phyloP scores from a whole-genome alignment of 2,329 filamentous ascomycete genomes.

The Clonostachys rhizophaga region DNA sequence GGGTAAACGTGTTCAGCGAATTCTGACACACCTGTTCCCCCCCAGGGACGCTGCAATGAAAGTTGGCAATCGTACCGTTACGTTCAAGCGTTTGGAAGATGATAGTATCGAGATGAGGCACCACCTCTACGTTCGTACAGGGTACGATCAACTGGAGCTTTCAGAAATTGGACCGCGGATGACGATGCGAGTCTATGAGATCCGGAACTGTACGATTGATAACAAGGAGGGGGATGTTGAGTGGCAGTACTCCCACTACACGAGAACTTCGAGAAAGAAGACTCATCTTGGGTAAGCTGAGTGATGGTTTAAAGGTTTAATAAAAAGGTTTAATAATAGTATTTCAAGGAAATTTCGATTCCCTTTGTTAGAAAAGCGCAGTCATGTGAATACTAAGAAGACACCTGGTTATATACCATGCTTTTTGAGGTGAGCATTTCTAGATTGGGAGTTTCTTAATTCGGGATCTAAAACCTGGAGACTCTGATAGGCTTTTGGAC shows the following conservation, averaged over 20 bases:
- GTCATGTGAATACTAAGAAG: too few species aligned
- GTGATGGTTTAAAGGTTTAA: constrained; percentile 31
- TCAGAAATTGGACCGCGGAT: constrained; percentile 89
- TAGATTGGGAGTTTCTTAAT: too few species aligned
- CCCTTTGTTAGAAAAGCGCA: too few species aligned
- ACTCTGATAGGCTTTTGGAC: too few species aligned
- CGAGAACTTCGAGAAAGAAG: constrained; percentile 90
- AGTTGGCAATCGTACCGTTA: constrained; percentile 83
- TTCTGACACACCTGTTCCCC: constrained; percentile 91
- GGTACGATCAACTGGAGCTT: constrained; percentile 83
- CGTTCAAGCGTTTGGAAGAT: constrained; percentile 82
- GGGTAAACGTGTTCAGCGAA: constrained; percentile 79
- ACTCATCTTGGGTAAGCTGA: constrained; percentile 59
- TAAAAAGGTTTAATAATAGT: constrained; percentile 13
- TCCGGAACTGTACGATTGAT: constrained; percentile 84
- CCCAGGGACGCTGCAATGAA: constrained; percentile 76
- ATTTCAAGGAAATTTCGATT: neutral
- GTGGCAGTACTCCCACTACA: constrained; percentile 96
- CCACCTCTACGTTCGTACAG: constrained; percentile 85
- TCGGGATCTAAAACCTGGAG: too few species aligned
- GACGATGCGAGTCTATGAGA: constrained; percentile 97
- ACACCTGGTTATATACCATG: too few species aligned
- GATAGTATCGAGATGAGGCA: constrained; percentile 85
- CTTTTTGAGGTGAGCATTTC: too few species aligned
- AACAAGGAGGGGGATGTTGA: constrained; percentile 95